A percentile compares a stretch with the other conserved stretches of the same genome.
Evolutionary conservation across 2,329 filamentous ascomycete species (phyloP).

Genomic region (Onygenales sp.): DNA sequence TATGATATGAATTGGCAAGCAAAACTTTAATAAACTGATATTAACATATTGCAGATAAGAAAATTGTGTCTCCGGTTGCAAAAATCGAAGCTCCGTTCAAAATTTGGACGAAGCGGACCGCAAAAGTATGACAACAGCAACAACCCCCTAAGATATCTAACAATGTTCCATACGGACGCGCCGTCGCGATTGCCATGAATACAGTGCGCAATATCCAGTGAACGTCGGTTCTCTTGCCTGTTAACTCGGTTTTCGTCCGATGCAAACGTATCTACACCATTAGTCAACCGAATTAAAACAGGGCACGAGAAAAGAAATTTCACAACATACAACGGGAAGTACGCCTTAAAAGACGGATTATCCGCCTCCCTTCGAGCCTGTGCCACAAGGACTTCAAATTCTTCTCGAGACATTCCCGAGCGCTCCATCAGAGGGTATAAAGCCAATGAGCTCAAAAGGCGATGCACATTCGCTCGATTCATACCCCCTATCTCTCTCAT

Average conservation of each 20-base stretch:
- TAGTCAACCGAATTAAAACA: conserved; percentile 7
- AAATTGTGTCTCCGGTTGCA: no score
- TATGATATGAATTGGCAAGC: no score
- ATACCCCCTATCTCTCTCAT: conserved; percentile 33
- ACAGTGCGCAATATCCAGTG: background rate
- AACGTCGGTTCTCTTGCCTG: background rate
- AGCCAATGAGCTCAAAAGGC: conserved; percentile 30
- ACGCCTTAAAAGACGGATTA: conserved; percentile 30
- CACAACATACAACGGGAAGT: conserved; percentile 36
- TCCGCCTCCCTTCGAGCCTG: conserved; percentile 30
- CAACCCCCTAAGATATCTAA: no score
- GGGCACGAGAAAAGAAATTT: background rate
- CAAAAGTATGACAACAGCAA: no score
- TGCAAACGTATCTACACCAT: conserved; percentile 32
- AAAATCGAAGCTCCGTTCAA: no score
- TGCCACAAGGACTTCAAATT: conserved; percentile 27
- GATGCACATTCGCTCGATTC: conserved; percentile 28
- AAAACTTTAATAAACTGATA: no score
- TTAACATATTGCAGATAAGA: no score
- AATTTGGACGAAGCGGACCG: no score
- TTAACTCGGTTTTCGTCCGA: conserved; percentile 28
- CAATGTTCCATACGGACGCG: no score
- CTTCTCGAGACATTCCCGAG: conserved; percentile 30
- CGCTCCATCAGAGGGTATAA: conserved; percentile 37
- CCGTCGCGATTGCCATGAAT: background rate